These are phyloP conservation scores for Phytophthora vignae DNA, from an alignment of 352 stramenopile species.

Conservation along the genomic window DNA sequence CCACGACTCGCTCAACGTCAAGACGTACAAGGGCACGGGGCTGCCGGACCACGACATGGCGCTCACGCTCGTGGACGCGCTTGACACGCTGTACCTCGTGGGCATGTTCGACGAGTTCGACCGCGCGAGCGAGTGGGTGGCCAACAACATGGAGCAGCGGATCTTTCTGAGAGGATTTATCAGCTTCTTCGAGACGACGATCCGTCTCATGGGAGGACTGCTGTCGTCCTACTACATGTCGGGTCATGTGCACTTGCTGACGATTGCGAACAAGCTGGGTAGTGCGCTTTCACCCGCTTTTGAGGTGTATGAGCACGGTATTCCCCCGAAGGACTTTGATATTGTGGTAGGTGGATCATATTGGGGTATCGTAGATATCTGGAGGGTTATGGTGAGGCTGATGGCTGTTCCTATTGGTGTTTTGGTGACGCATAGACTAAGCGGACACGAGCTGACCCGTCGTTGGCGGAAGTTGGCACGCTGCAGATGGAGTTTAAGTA, in stretches of 20 bases:
- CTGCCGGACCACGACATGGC: constrained; percentile 76
- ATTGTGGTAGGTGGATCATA: constrained; percentile 48
- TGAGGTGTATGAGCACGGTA: constrained; percentile 52
- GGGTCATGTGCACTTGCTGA: constrained; percentile 67
- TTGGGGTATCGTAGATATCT: neutral
- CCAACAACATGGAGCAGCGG: constrained; percentile 64
- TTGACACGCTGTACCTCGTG: constrained; percentile 81
- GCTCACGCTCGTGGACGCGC: constrained; percentile 79
- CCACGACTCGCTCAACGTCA: constrained; percentile 76
- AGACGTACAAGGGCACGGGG: constrained; percentile 61
- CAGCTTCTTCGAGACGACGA: constrained; percentile 86
- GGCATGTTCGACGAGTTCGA: constrained; percentile 87
- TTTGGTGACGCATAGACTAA: constrained; percentile 39
- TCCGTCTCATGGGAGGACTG: constrained; percentile 76
- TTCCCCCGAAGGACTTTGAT: constrained; percentile 75
- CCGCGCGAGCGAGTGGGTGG: constrained; percentile 69
- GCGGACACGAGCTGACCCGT: constrained; percentile 43
- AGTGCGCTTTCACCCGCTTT: constrained; percentile 72
- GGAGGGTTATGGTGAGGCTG: neutral
- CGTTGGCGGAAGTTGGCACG: constrained; percentile 71
- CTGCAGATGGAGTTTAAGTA: constrained; percentile 90
- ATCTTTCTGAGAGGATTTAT: constrained; percentile 74
- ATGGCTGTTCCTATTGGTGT: neutral
- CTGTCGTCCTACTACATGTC: constrained; percentile 71
- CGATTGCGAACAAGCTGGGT: constrained; percentile 68